Base-by-base conservation (phyloP, 2,329 filamentous ascomycete genomes). In the Cordyceps javanica region DNA sequence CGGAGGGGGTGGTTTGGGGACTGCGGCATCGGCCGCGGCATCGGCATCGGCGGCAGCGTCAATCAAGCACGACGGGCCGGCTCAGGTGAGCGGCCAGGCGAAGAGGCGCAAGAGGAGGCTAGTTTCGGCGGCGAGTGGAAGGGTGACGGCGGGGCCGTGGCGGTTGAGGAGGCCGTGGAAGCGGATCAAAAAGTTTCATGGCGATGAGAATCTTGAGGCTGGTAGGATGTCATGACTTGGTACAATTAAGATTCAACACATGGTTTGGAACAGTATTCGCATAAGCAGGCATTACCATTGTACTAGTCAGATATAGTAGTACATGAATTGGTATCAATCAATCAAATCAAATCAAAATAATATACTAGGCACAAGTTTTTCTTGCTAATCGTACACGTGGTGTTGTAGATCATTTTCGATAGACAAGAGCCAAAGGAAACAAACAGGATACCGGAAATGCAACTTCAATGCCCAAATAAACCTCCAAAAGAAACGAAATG, bases 91-190 rank as follows among this genome's bases (percentile, higher is more conserved):
- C 25, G 30, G 49, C 36, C 28, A 58, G 10, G 52, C 52, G 6
- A 60, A 57, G 9, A 39, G 61, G 14, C 61, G 63, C 34, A 65
- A 62, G 57, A 59, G 62, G 44, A 54, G 62, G 10, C 60, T 62
- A 6, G 58, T 61, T 19, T 48, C 60, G n/a, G 45, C 45, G 25
- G 59, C 50, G 38, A 34, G 38, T 16, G 53, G 55, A 2, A 38
- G 48, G 13, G 38, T 53, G 6, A 14, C 28, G 3, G 44, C 25
- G 6, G 52, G n/a, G n/a, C 34, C 19, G 26, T 57, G 51, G 26
- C 52, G 51, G 25, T 58, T 50, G 56, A 38, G 19, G 34, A 38
- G 55, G 50, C 21, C 49, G 38, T 53, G 57, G 52, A n/a, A 49
- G 39, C 19, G 57, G 23, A 34, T 28, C 23, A 11, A 23, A 8